These are phyloP conservation scores for Beauveria pseudobassiana DNA, from an alignment of 2,329 filamentous ascomycete genomes.

Conservation along the genomic window DNA sequence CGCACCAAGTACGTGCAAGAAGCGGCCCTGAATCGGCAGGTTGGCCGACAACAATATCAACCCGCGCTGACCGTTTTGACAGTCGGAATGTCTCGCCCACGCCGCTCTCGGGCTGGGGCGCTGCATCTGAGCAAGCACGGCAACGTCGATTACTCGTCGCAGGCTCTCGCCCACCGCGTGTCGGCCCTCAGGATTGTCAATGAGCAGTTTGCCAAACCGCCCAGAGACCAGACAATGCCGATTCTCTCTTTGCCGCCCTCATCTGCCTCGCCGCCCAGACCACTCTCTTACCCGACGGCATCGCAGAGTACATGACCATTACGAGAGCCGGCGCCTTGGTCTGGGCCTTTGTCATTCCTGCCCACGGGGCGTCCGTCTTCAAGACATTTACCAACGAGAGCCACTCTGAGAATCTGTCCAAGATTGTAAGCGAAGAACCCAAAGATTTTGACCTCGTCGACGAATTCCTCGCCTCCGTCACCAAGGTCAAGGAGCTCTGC, in stretches of 20 bases:
- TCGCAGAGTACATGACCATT: slow-evolving; percentile 31
- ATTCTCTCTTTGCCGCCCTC: slow-evolving; percentile 28
- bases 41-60: not conserved
- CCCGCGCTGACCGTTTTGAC: not conserved
- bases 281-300: slow-evolving; percentile 28
- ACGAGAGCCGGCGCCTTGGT: slow-evolving; percentile 23
- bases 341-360: slow-evolving; percentile 16
- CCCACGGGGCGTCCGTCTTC: slow-evolving; percentile 17
- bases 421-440: slow-evolving; percentile 18
- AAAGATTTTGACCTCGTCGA: slow-evolving; percentile 16
- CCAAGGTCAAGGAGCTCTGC: slow-evolving; percentile 15
- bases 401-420: slow-evolving; percentile 20
- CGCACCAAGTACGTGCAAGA: slow-evolving; percentile 21
- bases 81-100: slow-evolving; percentile 32
- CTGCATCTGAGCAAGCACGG: slow-evolving; percentile 27
- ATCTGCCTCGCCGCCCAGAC: slow-evolving; percentile 30
- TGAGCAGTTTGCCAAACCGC: slow-evolving; percentile 20
- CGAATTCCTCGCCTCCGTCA: slow-evolving; percentile 16
- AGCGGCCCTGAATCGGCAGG: not conserved
- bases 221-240: slow-evolving; percentile 23
- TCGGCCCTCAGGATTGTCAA: slow-evolving; percentile 28
- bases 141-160: slow-evolving; percentile 19
- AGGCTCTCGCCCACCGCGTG: slow-evolving; percentile 28
- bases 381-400: slow-evolving; percentile 18
- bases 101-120: slow-evolving; percentile 30